These are phyloP conservation scores for Metschnikowia lunata DNA, from an alignment of 805 yeast species.

Conservation along the genomic window DNA sequence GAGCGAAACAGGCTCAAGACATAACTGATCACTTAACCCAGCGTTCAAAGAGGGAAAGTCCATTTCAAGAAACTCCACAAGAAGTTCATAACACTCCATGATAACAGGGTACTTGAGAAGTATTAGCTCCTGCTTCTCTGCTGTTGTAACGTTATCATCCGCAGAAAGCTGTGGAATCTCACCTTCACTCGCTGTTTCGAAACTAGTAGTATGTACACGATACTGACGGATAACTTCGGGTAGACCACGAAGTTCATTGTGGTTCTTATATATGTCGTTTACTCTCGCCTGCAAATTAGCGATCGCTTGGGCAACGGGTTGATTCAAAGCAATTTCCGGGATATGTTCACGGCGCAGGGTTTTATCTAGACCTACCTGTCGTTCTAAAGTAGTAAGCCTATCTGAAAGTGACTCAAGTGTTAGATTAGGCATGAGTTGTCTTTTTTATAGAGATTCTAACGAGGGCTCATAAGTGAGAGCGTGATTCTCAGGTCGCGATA, in stretches of 20 bases:
- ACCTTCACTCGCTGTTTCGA: too few relatives aligned
- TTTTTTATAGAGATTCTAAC: too few relatives aligned
- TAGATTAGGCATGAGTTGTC: not conserved
- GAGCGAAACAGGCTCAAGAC: not conserved
- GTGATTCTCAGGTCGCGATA: too few relatives aligned
- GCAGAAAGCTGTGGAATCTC: not conserved
- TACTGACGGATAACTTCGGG: conserved; percentile 9
- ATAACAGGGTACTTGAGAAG: conserved; percentile 21
- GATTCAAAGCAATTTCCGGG: not conserved
- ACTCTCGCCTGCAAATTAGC: conserved; percentile 11
- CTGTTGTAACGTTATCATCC: not conserved
- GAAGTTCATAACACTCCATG: conserved; percentile 19
- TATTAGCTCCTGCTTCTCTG: conserved; percentile 20
- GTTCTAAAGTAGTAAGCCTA: conserved; percentile 5
- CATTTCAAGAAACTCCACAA: conserved; percentile 21
- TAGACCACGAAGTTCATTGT: conserved; percentile 10
- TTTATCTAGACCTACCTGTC: conserved; percentile 3
- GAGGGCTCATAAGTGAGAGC: too few relatives aligned
- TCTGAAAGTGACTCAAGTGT: conserved; percentile 1
- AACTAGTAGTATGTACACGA: not conserved
- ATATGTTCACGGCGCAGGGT: not conserved
- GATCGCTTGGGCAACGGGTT: conserved; percentile 5
- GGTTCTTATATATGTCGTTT: conserved; percentile 5
- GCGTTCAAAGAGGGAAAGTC: conserved; percentile 16
- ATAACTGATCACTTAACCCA: conserved; percentile 3